Percentiles rank a stretch among this genome's conserved stretches.
Conservation (phyloP, 371 early-diverging fungal genomes). For the Choanephora cucurbitarum region DNA sequence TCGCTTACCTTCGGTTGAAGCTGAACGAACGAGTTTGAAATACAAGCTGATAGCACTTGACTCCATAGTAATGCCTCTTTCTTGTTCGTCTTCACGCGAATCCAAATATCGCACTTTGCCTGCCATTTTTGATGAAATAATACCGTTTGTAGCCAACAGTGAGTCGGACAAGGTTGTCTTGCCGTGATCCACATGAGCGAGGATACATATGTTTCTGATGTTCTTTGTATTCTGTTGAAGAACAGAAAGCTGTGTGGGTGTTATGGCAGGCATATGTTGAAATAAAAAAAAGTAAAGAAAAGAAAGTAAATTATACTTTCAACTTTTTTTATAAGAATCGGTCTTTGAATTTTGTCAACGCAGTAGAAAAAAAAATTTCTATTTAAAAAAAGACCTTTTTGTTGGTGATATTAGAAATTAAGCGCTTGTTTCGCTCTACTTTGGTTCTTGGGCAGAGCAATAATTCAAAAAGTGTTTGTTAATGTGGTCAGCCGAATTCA, state of each 20-base stretch:
- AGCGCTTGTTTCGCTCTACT: too few species aligned
- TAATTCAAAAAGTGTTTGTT: too few species aligned
- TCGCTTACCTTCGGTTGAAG: slow-evolving; percentile 20
- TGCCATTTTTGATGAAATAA: slow-evolving; percentile 94
- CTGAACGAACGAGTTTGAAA: slow-evolving; percentile 68
- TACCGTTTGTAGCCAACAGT: slow-evolving; percentile 96
- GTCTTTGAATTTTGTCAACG: too few species aligned
- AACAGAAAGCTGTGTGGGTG: slow-evolving; percentile 57
- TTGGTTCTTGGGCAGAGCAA: too few species aligned
- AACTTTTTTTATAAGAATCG: too few species aligned
- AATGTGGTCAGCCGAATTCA: too few species aligned
- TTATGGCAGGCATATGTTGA: slow-evolving; percentile 63
- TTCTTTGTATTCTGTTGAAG: slow-evolving; percentile 66
- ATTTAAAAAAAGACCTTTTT: too few species aligned
- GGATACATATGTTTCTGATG: slow-evolving; percentile 95
- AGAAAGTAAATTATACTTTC: too few species aligned
- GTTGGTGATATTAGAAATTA: too few species aligned
- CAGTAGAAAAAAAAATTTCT: too few species aligned
- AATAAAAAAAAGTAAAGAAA: too few species aligned
- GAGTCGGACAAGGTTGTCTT: slow-evolving; percentile 99
- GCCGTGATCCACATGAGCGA: slow-evolving; percentile 98
- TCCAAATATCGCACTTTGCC: slow-evolving; percentile 99
- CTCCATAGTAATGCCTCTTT: slow-evolving; percentile 99
- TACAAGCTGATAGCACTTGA: slow-evolving; percentile 93
- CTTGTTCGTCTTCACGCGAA: slow-evolving; percentile 98